Evolutionary conservation across 176 grass and related monocot species (phyloP).

Genomic region (Zea mays): Zm-B73-REFERENCE-NAM-5.0 NC_050099.1:246129501-246130000

Average conservation of each 20-base stretch:
- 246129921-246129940: not conserved
- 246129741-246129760: slow-evolving; percentile 50
- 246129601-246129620: slow-evolving; percentile 8
- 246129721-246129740: slow-evolving; percentile 29
- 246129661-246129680: slow-evolving; percentile 14
- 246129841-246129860: slow-evolving; percentile 27
- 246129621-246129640: slow-evolving; percentile 7
- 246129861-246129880: slow-evolving; percentile 35
- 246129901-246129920: not conserved
- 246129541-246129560: slow-evolving; percentile 87
- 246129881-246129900: not conserved
- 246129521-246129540: slow-evolving; percentile 88
- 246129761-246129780: slow-evolving; percentile 61
- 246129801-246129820: slow-evolving; percentile 61
- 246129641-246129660: slow-evolving; percentile 6
- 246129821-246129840: slow-evolving; percentile 49
- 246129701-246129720: slow-evolving; percentile 49
- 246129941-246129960: not conserved
- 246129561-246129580: slow-evolving; percentile 60
- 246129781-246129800: slow-evolving; percentile 47
- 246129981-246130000: not conserved
- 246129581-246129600: slow-evolving; percentile 31
- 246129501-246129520: slow-evolving; percentile 92
- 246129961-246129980: not conserved
- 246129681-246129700: slow-evolving; percentile 29